Evolutionary conservation across 192 early-diverging fungal species (phyloP).

Genomic region (Coemansia furcata): DNA sequence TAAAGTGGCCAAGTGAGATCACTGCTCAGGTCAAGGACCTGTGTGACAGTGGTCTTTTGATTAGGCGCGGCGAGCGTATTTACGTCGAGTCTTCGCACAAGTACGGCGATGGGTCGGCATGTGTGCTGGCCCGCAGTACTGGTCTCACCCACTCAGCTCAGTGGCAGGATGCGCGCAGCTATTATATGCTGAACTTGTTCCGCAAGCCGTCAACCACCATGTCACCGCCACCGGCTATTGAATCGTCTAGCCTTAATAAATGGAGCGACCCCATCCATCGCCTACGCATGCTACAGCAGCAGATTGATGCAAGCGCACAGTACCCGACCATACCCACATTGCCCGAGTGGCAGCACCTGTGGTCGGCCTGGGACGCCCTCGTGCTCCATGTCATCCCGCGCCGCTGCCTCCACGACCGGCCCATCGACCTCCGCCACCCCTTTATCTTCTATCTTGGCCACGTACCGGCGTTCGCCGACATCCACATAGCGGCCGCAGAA

Average conservation of each 20-base stretch:
- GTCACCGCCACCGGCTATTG: neutral
- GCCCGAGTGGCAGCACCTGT: conserved; percentile 74
- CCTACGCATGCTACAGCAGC: neutral
- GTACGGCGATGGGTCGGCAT: conserved; percentile 61
- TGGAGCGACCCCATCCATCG: conserved; percentile 11
- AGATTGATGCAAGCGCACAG: neutral
- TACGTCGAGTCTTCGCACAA: conserved; percentile 91
- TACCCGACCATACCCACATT: conserved; percentile 57
- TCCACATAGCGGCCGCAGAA: conserved; percentile 51
- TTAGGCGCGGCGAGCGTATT: conserved; percentile 77
- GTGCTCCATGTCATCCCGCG: conserved; percentile 61
- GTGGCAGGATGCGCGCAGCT: conserved; percentile 57
- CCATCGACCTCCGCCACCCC: conserved; percentile 84
- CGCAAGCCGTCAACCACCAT: conserved; percentile 51
- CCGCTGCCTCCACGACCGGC: conserved; percentile 58
- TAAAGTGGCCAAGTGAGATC: conserved; percentile 51
- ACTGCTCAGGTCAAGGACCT: conserved; percentile 14
- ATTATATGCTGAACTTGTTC: conserved; percentile 60
- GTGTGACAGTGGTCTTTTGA: conserved; percentile 27
- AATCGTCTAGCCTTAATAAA: conserved; percentile 11
- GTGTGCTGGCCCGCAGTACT: conserved; percentile 48
- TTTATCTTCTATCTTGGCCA: conserved; percentile 92
- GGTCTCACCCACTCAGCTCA: conserved; percentile 49
- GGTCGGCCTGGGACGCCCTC: conserved; percentile 79
- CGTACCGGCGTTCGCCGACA: conserved; percentile 70